Evolutionary conservation across 177 flowering plant genomes (phyloP).

Genomic region (Vitis hybrid): DNA sequence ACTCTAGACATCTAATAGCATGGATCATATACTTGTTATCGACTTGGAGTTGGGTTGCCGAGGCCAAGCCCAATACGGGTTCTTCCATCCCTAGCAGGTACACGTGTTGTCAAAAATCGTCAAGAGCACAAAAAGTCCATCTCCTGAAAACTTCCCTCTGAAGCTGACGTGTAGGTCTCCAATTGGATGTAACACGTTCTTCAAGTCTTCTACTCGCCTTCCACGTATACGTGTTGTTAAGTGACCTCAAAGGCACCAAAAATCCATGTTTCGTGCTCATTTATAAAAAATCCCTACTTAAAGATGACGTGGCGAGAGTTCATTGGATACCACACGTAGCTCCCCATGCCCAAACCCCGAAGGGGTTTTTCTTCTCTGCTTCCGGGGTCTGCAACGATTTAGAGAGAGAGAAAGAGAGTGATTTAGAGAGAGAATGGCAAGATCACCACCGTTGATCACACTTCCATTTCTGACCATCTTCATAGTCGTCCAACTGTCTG

Average conservation of each 20-base stretch:
- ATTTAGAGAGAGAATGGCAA: conserved; percentile 12
- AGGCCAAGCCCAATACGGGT: too few species aligned
- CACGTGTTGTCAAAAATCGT: neutral
- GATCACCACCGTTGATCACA: conserved; percentile 11
- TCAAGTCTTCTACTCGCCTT: too few species aligned
- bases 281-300: neutral
- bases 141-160: neutral
- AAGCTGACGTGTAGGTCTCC: conserved; percentile 32
- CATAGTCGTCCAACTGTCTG: conserved; percentile 15
- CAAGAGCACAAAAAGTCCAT: neutral
- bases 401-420: conserved; percentile 12
- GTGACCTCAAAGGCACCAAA: neutral
- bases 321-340: conserved; percentile 49
- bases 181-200: conserved; percentile 27
- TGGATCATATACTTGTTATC: too few species aligned
- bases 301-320: conserved; percentile 30
- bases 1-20: too few species aligned
- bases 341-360: neutral
- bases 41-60: too few species aligned
- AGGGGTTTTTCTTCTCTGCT: conserved; percentile 9
- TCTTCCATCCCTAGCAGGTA: neutral
- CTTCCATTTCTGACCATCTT: conserved; percentile 7
- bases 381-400: conserved; percentile 1
- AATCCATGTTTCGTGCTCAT: neutral
- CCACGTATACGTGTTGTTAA: neutral